Percentiles rank a stretch among this genome's conserved stretches.
These are phyloP conservation scores for Colletotrichum navitas DNA, from an alignment of 2,329 filamentous ascomycete genomes.

Conservation along the genomic window DNA sequence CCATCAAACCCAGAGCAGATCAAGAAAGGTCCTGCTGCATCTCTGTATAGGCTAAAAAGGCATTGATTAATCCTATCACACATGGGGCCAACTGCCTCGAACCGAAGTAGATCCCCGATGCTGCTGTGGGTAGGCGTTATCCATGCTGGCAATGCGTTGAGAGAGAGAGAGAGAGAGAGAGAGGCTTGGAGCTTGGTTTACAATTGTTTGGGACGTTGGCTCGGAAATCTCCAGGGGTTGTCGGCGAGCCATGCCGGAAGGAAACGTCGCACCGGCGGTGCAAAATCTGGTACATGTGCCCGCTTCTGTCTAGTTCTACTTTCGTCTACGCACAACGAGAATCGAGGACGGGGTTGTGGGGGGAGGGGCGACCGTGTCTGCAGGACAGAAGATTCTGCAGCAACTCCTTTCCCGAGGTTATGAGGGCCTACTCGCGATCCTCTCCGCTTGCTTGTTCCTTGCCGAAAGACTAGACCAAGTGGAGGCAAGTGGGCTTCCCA, in stretches of 20 bases:
- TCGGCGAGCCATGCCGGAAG: constrained; percentile 10
- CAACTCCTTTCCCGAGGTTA: constrained; percentile 38
- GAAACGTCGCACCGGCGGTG: constrained; percentile 25
- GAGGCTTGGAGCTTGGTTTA: neutral
- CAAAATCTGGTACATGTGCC: constrained; percentile 13
- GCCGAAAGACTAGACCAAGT: constrained; percentile 27
- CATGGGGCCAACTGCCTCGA: constrained; percentile 3
- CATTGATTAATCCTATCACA: constrained; percentile 12
- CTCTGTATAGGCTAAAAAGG: constrained; percentile 30
- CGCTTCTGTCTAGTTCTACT: constrained; percentile 26
- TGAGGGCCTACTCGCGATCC: constrained; percentile 26
- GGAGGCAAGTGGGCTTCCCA: constrained; percentile 31
- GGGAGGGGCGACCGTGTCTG: constrained; percentile 24
- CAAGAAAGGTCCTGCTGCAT: constrained; percentile 17
- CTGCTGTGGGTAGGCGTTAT: neutral
- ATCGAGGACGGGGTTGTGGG: constrained; percentile 39
- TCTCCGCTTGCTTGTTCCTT: constrained; percentile 33
- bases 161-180: neutral
- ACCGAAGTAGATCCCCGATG: constrained; percentile 7
- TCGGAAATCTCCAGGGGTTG: neutral
- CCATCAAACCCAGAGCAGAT: constrained; percentile 21
- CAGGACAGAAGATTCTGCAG: constrained; percentile 41
- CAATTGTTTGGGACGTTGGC: constrained; percentile 1
- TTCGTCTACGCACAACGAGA: constrained; percentile 33
- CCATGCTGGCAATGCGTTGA: constrained; percentile 1